These are phyloP conservation scores for Aleurites moluccanus DNA, from an alignment of 441 rosid genomes.

Conservation along the genomic window DNA sequence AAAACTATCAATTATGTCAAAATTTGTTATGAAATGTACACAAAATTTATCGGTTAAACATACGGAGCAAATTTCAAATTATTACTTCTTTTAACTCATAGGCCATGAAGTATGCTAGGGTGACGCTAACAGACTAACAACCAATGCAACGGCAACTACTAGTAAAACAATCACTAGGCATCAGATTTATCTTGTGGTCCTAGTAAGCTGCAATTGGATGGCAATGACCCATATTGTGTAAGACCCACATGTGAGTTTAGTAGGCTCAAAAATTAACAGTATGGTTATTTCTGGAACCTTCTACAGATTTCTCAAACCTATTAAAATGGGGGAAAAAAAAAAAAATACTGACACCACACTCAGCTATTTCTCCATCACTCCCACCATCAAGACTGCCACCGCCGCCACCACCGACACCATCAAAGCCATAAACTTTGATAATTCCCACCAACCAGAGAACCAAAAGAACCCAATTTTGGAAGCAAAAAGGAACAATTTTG, in stretches of 20 bases:
- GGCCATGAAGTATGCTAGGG: too few relatives aligned
- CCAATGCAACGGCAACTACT: neutral
- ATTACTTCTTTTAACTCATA: too few relatives aligned
- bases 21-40: too few relatives aligned
- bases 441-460: neutral
- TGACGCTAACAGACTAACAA: too few relatives aligned
- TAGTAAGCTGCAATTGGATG: neutral
- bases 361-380: neutral
- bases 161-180: neutral
- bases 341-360: too few relatives aligned
- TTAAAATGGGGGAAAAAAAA: neutral
- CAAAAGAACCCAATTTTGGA: neutral
- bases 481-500: neutral
- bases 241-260: neutral
- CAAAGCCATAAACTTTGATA: neutral
- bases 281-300: constrained; percentile 26
- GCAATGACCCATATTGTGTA: neutral
- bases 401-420: neutral
- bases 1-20: too few relatives aligned
- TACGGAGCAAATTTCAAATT: too few relatives aligned
- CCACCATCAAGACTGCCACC: neutral
- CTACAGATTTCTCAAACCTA: constrained; percentile 18
- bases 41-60: too few relatives aligned
- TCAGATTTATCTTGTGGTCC: neutral
- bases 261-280: neutral